phyloP scores from a whole-genome alignment of 1,139 yeast genomes.

The Hemisphaericaspora subhashii region DNA sequence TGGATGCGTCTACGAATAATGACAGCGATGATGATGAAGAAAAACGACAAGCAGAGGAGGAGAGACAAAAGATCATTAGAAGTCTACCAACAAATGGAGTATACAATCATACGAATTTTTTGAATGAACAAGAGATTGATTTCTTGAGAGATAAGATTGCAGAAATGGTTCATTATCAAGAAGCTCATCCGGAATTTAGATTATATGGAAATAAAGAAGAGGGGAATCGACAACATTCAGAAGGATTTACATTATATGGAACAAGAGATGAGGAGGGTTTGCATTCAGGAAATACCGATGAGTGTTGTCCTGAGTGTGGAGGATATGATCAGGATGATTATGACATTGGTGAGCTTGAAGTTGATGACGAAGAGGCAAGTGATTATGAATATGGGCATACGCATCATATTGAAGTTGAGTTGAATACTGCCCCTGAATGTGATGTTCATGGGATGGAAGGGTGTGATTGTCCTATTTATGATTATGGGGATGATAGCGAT shows the following conservation, averaged over 20 bases:
- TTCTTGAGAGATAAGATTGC: constrained; percentile 31
- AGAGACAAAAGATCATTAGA: constrained; percentile 3
- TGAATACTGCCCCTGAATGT: constrained; percentile 35
- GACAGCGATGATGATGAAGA: too few relatives aligned
- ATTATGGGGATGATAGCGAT: constrained; percentile 16
- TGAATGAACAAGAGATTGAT: constrained; percentile 35
- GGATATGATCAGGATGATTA: constrained; percentile 35
- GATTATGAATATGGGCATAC: constrained; percentile 28
- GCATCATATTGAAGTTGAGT: constrained; percentile 46
- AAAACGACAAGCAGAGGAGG: too few relatives aligned
- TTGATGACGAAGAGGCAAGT: constrained; percentile 19
- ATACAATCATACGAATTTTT: constrained; percentile 15
- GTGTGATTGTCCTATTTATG: constrained; percentile 33
- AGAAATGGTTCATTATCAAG: constrained; percentile 21
- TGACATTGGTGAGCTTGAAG: constrained; percentile 38
- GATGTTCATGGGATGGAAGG: constrained; percentile 31
- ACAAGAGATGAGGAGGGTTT: constrained; percentile 45
- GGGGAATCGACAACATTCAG: constrained; percentile 8
- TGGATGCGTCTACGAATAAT: constrained; percentile 23
- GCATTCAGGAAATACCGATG: constrained; percentile 31
- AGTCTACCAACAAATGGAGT: neutral
- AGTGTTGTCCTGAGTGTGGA: constrained; percentile 14
- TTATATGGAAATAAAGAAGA: too few relatives aligned
- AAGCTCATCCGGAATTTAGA: too few relatives aligned
- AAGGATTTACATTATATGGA: constrained; percentile 41